Percentiles rank a stretch among this genome's conserved stretches.
These are phyloP conservation scores for Leucocoprinus sp. DNA, from an alignment of 768 basidiomycete species.

Conservation along the genomic window DNA sequence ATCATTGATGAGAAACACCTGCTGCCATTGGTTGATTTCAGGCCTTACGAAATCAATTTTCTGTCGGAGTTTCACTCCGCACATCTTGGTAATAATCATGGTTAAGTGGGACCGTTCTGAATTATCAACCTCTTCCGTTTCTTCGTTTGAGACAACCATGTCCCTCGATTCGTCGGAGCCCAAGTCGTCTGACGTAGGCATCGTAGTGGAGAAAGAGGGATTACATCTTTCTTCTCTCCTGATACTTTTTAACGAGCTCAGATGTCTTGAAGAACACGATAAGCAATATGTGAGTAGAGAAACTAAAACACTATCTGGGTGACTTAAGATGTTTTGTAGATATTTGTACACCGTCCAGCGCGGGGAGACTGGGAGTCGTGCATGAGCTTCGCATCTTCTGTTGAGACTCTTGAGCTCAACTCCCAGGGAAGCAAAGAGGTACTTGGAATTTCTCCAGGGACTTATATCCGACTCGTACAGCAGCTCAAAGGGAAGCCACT, in stretches of 20 bases:
- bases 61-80: too few relatives aligned
- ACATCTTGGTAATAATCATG: too few relatives aligned
- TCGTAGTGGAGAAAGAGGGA: neutral
- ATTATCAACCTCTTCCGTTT: neutral
- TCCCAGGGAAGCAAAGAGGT: neutral
- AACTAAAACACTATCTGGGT: neutral
- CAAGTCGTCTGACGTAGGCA: neutral
- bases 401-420: neutral
- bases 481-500: neutral
- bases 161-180: neutral
- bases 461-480: slow-evolving; percentile 1
- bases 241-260: neutral
- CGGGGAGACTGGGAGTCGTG: neutral
- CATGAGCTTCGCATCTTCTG: neutral
- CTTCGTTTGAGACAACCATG: neutral
- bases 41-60: too few relatives aligned
- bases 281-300: neutral
- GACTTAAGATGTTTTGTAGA: neutral
- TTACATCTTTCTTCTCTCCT: neutral
- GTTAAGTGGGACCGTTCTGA: neutral
- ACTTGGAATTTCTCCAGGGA: neutral
- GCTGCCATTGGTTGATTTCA: too few relatives aligned
- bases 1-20: too few relatives aligned
- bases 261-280: neutral
- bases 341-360: neutral